Evolutionary conservation across 768 basidiomycete species (phyloP).

Genomic region (Xerocomus spinulosus): DNA sequence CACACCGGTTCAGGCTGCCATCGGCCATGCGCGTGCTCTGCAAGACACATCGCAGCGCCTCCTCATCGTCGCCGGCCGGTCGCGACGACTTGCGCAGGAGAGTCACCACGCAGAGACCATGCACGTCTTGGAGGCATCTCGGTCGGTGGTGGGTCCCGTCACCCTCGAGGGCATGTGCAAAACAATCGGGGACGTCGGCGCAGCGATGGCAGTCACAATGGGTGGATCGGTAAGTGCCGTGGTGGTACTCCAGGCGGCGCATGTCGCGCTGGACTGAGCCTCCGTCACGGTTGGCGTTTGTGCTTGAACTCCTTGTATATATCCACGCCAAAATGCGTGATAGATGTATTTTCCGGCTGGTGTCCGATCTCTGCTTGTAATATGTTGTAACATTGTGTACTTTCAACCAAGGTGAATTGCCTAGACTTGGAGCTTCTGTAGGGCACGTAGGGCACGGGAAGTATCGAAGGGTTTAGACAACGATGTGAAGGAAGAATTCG

Average conservation of each 20-base stretch:
- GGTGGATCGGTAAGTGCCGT: constrained; percentile 47
- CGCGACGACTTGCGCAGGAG: constrained; percentile 66
- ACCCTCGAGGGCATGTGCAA: constrained; percentile 45
- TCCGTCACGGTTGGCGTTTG: too few relatives aligned
- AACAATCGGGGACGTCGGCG: constrained; percentile 42
- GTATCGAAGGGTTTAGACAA: too few relatives aligned
- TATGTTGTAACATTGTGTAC: too few relatives aligned
- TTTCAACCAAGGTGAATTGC: too few relatives aligned
- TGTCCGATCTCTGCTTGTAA: too few relatives aligned
- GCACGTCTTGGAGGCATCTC: constrained; percentile 47
- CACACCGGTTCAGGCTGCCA: constrained; percentile 54
- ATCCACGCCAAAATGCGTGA: too few relatives aligned
- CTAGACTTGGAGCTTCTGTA: too few relatives aligned
- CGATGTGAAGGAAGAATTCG: too few relatives aligned
- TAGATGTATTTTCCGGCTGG: too few relatives aligned
- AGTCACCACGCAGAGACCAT: constrained; percentile 70
- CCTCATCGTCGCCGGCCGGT: constrained; percentile 68
- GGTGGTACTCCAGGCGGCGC: constrained; percentile 53
- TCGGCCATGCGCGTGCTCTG: constrained; percentile 35
- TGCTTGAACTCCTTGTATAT: too few relatives aligned
- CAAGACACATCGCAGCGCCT: constrained; percentile 36
- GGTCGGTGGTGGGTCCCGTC: not conserved
- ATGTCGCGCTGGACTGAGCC: too few relatives aligned
- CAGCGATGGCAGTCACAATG: constrained; percentile 60
- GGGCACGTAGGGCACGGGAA: too few relatives aligned